Percentiles rank a stretch among this genome's conserved stretches.
phyloP scores from a whole-genome alignment of 306 rosid genomes.

The Prosopis cineraria region DNA sequence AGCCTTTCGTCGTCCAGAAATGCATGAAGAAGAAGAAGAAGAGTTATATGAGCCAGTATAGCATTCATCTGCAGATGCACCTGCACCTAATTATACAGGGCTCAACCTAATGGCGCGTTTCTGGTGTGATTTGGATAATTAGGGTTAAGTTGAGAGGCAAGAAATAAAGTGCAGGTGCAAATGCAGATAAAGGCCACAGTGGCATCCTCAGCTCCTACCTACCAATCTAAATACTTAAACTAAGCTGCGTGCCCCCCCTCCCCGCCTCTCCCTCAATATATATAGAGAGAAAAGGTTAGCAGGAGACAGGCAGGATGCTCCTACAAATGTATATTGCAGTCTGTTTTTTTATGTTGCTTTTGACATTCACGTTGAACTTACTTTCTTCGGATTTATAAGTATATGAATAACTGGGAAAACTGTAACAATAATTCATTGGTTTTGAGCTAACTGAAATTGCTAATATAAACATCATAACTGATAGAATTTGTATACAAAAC shows the following conservation, averaged over 20 bases:
- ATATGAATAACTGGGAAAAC: too few relatives aligned
- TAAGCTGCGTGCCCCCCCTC: too few relatives aligned
- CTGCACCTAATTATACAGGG: slow-evolving; percentile 51
- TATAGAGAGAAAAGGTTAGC: neutral
- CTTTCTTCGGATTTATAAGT: too few relatives aligned
- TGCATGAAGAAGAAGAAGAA: neutral
- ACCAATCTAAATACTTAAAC: neutral
- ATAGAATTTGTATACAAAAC: too few relatives aligned
- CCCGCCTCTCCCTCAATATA: neutral
- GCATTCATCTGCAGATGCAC: slow-evolving; percentile 62
- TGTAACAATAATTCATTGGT: too few relatives aligned
- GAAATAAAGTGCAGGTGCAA: slow-evolving; percentile 75
- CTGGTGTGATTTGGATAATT: neutral
- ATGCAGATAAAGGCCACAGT: slow-evolving; percentile 63
- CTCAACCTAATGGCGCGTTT: neutral
- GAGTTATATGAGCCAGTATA: slow-evolving; percentile 43
- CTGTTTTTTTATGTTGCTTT: neutral
- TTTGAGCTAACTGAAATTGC: too few relatives aligned
- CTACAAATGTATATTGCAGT: neutral
- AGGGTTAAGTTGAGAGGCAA: neutral
- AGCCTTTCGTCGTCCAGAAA: neutral
- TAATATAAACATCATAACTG: neutral
- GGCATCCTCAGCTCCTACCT: slow-evolving; percentile 19
- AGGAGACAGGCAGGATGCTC: too few relatives aligned
- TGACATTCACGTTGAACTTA: neutral